Base-by-base conservation (phyloP, 2,329 filamentous ascomycete species). In the Thielaviopsis populi region DNA sequence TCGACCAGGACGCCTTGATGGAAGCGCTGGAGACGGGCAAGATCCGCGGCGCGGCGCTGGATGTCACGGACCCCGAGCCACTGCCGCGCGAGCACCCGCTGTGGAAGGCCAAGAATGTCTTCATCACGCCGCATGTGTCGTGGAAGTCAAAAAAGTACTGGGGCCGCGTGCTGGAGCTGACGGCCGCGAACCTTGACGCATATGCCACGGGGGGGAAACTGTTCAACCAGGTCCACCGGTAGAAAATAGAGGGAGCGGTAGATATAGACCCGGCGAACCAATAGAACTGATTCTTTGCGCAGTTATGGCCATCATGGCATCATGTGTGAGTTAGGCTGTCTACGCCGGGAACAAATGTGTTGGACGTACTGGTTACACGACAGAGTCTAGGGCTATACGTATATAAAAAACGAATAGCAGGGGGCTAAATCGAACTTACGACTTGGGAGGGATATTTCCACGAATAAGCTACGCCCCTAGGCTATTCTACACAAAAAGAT, bases 51-150 rank as follows among this genome's bases (percentile, higher is more conserved):
- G 89, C 88, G 0, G 87, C 87, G 1, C 73, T 92, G 48, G 88
- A 91, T 70, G 88, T 92, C 0, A 87, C 88, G 1, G 87, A 91
- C 66, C 88, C 88, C 0, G 89, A 92, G 72, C 89, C 89, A 0
- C 71, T 92, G 67, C 87, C 87, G 0, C 73, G 77, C 1, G 81
- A 85, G 3, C 83, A 88, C 70, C 79, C 82, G 67, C 74, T 92
- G 61, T 92, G 88, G 88, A 79, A 76, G 30, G 76, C 85, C 15
- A 81, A 82, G 66, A 90, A 91, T 71, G 77, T 86, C 17, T 80
- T 86, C 61, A 80, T 92, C 56, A 79, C 78, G 24, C 79, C 79
- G 17, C 79, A 81, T 66, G 71, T 80, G 11, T 79, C 77, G 60
- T 76, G 75, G 0, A 67, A 67, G 5, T 78, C 77, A 7, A 73